Percentiles rank a stretch among this genome's conserved stretches.
Conservation (phyloP, 2,329 filamentous ascomycete genomes). For the Aspergillus sojae region DNA sequence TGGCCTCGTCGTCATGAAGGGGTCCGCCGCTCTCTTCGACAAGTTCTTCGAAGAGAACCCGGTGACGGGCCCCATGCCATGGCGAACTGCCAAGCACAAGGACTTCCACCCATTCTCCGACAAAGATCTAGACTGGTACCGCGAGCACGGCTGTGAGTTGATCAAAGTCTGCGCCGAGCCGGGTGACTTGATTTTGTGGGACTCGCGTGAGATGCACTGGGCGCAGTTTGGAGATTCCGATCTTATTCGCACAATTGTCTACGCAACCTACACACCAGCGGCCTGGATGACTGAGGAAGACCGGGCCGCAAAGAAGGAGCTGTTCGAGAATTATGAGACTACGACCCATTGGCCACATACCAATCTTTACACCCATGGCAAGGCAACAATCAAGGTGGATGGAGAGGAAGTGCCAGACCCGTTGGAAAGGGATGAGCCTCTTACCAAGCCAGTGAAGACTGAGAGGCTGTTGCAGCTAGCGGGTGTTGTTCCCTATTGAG, state of each 20-base stretch:
- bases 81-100: constrained; percentile 13
- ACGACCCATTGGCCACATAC: constrained; percentile 26
- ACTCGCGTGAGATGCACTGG: constrained; percentile 23
- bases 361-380: constrained; percentile 18
- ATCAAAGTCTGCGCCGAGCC: constrained; percentile 22
- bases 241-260: constrained; percentile 19
- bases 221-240: constrained; percentile 17
- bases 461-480: constrained; percentile 12
- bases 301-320: constrained; percentile 14
- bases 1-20: constrained; percentile 18
- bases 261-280: constrained; percentile 19
- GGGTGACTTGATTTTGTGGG: constrained; percentile 25
- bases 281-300: constrained; percentile 7
- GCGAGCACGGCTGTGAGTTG: constrained; percentile 20
- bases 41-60: constrained; percentile 19
- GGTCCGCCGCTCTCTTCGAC: constrained; percentile 17
- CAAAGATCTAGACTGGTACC: constrained; percentile 19
- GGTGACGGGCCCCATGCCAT: constrained; percentile 8
- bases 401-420: constrained; percentile 15
- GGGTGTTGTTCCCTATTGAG: constrained; percentile 9
- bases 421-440: constrained; percentile 16
- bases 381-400: constrained; percentile 12
- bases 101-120: constrained; percentile 20
- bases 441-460: constrained; percentile 16
- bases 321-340: constrained; percentile 15